These are phyloP conservation scores for Fusarium transvaalense DNA, from an alignment of 2,329 filamentous ascomycete species.

Conservation along the genomic window DNA sequence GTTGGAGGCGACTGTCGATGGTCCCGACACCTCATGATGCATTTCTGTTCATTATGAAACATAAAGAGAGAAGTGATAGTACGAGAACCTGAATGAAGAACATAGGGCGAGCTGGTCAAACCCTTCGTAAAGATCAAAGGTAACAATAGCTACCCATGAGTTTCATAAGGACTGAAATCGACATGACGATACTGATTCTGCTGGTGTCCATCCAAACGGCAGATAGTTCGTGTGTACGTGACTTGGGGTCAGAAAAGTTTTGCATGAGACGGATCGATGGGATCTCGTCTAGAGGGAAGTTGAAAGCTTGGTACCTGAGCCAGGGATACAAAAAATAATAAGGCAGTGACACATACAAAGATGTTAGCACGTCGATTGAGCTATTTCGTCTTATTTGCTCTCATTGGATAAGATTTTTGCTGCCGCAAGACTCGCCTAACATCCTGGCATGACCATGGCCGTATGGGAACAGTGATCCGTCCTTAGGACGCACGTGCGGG, in stretches of 20 bases:
- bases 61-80: constrained; percentile 4
- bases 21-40: constrained; percentile 20
- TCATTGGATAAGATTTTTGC: background rate
- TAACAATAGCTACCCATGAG: no score
- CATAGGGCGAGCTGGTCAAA: background rate
- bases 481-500: constrained; percentile 22
- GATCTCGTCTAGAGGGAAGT: background rate
- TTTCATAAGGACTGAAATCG: no score
- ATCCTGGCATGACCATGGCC: constrained; percentile 3
- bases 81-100: constrained; percentile 14
- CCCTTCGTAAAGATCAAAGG: no score
- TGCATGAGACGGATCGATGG: constrained; percentile 4
- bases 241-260: constrained; percentile 6
- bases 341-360: background rate
- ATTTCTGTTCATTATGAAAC: constrained; percentile 14
- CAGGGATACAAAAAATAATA: background rate
- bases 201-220: constrained; percentile 38
- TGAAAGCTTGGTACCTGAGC: background rate
- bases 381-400: background rate
- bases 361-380: background rate
- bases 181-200: constrained; percentile 22
- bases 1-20: constrained; percentile 25
- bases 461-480: constrained; percentile 10
- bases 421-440: background rate
- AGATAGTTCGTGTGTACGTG: constrained; percentile 30